A percentile compares a stretch with the other conserved stretches of the same genome.
Conservation (phyloP, 1,139 yeast species). For the Pneumocystis oryctolagi region DNA sequence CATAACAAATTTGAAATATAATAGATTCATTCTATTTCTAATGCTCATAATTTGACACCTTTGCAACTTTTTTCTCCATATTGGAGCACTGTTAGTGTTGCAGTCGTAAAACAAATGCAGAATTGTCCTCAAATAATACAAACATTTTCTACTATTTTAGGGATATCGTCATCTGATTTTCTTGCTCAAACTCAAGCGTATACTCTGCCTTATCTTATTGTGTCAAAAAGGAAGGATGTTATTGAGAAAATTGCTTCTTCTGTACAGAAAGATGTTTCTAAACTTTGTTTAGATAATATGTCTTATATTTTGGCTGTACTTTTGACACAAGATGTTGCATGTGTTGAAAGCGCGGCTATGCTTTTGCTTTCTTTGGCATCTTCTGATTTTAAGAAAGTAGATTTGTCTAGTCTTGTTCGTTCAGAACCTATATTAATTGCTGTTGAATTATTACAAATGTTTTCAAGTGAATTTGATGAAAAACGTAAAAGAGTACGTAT, state of each 20-base stretch:
- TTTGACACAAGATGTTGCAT: conserved; percentile 31
- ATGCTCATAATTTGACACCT: conserved; percentile 24
- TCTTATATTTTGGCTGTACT: conserved; percentile 34
- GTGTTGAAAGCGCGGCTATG: conserved; percentile 34
- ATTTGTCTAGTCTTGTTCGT: conserved; percentile 33
- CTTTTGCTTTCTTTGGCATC: conserved; percentile 38
- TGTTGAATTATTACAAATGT: conserved; percentile 24
- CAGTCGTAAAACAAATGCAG: conserved; percentile 40
- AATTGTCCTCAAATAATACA: conserved; percentile 41
- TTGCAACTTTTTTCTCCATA: conserved; percentile 62
- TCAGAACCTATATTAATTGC: conserved; percentile 21
- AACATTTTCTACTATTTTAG: conserved; percentile 49
- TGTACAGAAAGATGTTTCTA: conserved; percentile 17
- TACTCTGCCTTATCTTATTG: conserved; percentile 63
- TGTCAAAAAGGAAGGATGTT: conserved; percentile 46
- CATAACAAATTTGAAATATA: background rate
- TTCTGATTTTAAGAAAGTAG: conserved; percentile 30
- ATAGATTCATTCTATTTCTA: conserved; percentile 24
- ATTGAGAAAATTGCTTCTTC: conserved; percentile 42
- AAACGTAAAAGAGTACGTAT: conserved; percentile 12
- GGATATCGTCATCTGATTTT: conserved; percentile 46
- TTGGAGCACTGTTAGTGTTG: conserved; percentile 57
- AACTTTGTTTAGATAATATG: conserved; percentile 25
- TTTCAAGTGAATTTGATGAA: conserved; percentile 8
- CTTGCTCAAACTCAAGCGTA: conserved; percentile 54